Evolutionary conservation across 352 stramenopile species (phyloP), one percentile per base, ranked within the genome.

Genomic region (Pythium dissimile): DNA sequence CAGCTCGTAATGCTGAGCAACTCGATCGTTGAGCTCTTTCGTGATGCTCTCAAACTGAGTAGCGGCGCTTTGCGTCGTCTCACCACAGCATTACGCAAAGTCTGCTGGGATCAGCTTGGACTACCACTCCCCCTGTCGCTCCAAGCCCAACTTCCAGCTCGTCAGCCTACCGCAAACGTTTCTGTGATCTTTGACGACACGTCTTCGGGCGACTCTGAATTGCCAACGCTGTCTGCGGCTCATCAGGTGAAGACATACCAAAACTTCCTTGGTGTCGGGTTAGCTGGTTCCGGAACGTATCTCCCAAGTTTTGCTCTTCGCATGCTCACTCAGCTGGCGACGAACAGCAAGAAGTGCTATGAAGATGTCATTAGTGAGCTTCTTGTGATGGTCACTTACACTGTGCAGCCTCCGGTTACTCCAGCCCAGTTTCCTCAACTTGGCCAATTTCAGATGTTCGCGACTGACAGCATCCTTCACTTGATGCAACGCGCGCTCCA

Each of bases 11-110:
- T 94, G 85, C 64, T 94, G 8, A 78, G 77, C 30, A 87, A 79
- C 42, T 92, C 85, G n/a, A 87, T 94, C n/a, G 63, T 86, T 15
- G 85, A 92, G 67, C 88, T 93, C 30, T 91, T 94, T 42, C 73
- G 72, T 13, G 77, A 90, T 56, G 82, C 78, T 4, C 63, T 87
- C 1, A 86, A 89, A 43, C 52, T 94, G 3, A 88, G 80, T 49
- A 84, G 72, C 54, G 51, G 21, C 9, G 82, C 84, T 3, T 54
- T 92, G 20, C 65, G 71, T 8, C 76, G 77, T 42, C 62, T 94
- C 12, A 69, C 91, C 13, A 62, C 65, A 11, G 85, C 85, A 5
- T 72, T 94, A 9, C 72, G 75, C 4, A 73, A 75, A 35, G 79
- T 94, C 0, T 87, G 75, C 7, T 89, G 80, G 75, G 73, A 86